Evolutionary conservation across 2,329 filamentous ascomycete genomes (phyloP).

Genomic region (Macroventuria anomochaeta): DNA sequence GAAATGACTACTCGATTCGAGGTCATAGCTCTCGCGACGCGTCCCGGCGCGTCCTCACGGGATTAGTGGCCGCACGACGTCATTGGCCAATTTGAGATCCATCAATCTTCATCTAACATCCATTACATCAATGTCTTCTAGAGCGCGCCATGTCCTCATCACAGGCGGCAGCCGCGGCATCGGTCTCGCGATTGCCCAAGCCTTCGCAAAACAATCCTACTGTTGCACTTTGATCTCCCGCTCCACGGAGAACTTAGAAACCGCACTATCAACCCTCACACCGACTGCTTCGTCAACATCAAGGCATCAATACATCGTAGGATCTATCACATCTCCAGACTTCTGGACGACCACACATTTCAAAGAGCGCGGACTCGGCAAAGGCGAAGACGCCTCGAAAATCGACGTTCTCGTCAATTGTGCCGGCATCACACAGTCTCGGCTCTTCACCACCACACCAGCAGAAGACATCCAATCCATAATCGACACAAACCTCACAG

Average conservation of each 20-base stretch:
- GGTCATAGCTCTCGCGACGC: slow-evolving; percentile 14
- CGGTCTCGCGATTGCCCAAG: slow-evolving; percentile 46
- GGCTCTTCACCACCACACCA: slow-evolving; percentile 65
- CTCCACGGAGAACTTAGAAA: slow-evolving; percentile 27
- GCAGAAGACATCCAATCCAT: slow-evolving; percentile 62
- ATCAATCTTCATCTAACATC: neutral
- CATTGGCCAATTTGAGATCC: slow-evolving; percentile 31
- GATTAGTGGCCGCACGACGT: slow-evolving; percentile 27
- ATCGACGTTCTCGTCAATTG: slow-evolving; percentile 74
- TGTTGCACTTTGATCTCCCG: slow-evolving; percentile 44
- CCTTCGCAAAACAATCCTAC: slow-evolving; percentile 40
- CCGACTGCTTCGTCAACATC: slow-evolving; percentile 17
- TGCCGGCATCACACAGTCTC: slow-evolving; percentile 73
- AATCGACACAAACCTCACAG: slow-evolving; percentile 73
- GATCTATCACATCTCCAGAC: slow-evolving; percentile 29
- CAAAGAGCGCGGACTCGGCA: slow-evolving; percentile 3
- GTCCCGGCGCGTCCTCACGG: slow-evolving; percentile 36
- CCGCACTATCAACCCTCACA: slow-evolving; percentile 31
- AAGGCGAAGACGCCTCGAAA: slow-evolving; percentile 8
- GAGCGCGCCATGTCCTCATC: slow-evolving; percentile 41
- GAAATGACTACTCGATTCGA: slow-evolving; percentile 9
- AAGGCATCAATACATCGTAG: slow-evolving; percentile 36
- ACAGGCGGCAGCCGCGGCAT: slow-evolving; percentile 50
- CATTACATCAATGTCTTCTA: slow-evolving; percentile 4
- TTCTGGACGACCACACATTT: slow-evolving; percentile 36